Percentiles rank a stretch among this genome's conserved stretches.
Conservation (phyloP, 179 eudicot species). For the Nepenthes alata region DNA sequence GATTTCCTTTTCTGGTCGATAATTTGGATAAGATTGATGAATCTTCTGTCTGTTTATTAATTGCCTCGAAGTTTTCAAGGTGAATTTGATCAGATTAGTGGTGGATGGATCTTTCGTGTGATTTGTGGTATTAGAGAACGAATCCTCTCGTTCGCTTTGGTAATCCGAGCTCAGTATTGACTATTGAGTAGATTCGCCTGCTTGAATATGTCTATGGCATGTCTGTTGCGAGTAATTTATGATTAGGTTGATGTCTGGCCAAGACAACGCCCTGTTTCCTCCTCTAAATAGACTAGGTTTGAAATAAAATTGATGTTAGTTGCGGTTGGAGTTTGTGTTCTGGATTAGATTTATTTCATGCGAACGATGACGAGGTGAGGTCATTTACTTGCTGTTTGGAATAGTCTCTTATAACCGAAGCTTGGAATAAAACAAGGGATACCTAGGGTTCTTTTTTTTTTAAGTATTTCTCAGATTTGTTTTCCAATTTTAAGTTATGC, state of each 20-base stretch:
- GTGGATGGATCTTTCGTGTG: slow-evolving; percentile 12
- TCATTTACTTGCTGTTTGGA: neutral
- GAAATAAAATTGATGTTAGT: slow-evolving; percentile 8
- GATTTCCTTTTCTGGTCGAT: slow-evolving; percentile 2
- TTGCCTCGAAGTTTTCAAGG: neutral
- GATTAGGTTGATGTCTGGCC: too few species aligned
- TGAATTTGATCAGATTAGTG: slow-evolving; percentile 5
- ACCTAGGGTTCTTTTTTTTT: neutral
- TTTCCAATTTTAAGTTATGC: too few species aligned
- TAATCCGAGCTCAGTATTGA: slow-evolving; percentile 6
- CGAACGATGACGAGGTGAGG: too few species aligned
- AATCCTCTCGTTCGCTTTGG: neutral
- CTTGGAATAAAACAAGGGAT: too few species aligned
- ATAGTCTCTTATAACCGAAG: neutral
- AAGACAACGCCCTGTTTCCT: too few species aligned
- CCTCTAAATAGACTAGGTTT: neutral
- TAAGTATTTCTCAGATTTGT: neutral
- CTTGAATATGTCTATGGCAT: neutral
- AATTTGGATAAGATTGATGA: neutral
- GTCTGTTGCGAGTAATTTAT: too few species aligned
- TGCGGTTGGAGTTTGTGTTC: neutral
- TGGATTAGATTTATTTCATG: slow-evolving; percentile 4
- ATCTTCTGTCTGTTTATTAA: slow-evolving; percentile 1
- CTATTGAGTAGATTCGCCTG: slow-evolving; percentile 13
- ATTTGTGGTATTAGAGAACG: neutral